A percentile compares a stretch with the other conserved stretches of the same genome.
These are phyloP conservation scores for Nakataea oryzae DNA, from an alignment of 2,329 filamentous ascomycete genomes.

Conservation along the genomic window DNA sequence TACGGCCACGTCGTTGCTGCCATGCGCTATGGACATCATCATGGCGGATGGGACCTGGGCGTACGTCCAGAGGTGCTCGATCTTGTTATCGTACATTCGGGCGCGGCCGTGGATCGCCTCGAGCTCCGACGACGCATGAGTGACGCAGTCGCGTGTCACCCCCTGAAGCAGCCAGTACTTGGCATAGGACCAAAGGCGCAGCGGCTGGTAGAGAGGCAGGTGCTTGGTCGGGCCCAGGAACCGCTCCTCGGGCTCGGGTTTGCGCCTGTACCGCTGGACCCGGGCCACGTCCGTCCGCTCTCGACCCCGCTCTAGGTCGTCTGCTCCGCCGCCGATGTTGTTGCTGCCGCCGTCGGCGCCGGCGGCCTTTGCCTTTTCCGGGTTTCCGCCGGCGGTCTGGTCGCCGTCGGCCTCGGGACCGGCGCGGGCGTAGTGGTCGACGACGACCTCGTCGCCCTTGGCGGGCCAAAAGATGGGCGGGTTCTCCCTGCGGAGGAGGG, in stretches of 20 bases:
- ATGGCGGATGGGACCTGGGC: conserved; percentile 27
- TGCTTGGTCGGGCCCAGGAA: neutral
- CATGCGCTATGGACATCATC: conserved; percentile 28
- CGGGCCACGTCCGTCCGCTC: neutral
- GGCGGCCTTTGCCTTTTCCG: neutral
- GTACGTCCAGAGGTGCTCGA: conserved; percentile 36
- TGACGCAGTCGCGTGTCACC: conserved; percentile 3
- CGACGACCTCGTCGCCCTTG: neutral
- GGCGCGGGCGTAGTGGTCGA: neutral
- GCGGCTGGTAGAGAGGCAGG: neutral
- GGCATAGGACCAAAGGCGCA: neutral
- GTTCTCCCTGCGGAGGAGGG: neutral
- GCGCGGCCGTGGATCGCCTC: conserved; percentile 17
- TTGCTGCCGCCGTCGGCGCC: neutral
- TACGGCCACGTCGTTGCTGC: conserved; percentile 32
- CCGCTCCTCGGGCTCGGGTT: neutral
- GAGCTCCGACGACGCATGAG: neutral
- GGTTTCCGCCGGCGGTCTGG: neutral
- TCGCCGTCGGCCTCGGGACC: neutral
- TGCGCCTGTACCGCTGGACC: neutral
- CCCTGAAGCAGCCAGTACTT: conserved; percentile 1
- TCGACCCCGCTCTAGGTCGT: neutral
- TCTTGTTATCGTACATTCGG: conserved; percentile 29
- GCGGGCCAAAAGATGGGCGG: neutral
- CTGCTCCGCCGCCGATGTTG: neutral